Evolutionary conservation across 2,329 filamentous ascomycete species (phyloP), one percentile per base, ranked within the genome.

Genomic region (Trichoderma semiorbis): DNA sequence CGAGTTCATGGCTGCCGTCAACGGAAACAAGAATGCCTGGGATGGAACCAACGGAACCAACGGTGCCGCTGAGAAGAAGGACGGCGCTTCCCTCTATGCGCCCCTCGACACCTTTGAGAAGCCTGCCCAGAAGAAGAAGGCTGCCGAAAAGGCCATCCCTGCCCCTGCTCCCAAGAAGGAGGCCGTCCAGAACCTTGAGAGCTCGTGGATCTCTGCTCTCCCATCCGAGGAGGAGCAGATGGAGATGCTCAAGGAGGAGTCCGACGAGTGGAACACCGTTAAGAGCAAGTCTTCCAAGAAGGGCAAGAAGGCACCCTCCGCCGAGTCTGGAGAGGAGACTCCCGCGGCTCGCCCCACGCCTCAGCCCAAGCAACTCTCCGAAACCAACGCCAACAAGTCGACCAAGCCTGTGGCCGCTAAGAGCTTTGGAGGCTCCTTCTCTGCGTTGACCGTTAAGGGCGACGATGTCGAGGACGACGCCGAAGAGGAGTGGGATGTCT

Each of bases 161-260:
- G 50, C 79, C 70, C 72, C 81, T 32, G 55, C 68, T n/a, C 39
- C 79, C 72, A 77, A 79, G 72, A 80, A 82, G 77, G 75, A 78
- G n/a, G 74, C 80, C 34, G 75, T 78, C 61, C 80, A 81, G 71
- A 60, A 60, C 57, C 74, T 78, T 26, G 79, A 82, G 74, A 78
- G 79, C 39, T 83, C 80, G 73, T 88, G 86, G 86, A 81, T 85
- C 32, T 81, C 85, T 6, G 82, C 84, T 11, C 81, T 89, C 1
- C 87, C 87, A 3, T 89, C 88, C 0, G 88, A 90, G 78, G 88
- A 91, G 79, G 87, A 90, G 80, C 88, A 90, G 81, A 82, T 90
- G 75, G 84, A 89, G 80, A 82, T 87, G 78, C 83, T 89, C 70
- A 85, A 85, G 75, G 81, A 81, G 24, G 83, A 86, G 32, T 81